Percentiles rank a stretch among this genome's conserved stretches.
These are phyloP conservation scores for Sechiopsis laciniata DNA, from an alignment of 306 rosid species.

Conservation along the genomic window DNA sequence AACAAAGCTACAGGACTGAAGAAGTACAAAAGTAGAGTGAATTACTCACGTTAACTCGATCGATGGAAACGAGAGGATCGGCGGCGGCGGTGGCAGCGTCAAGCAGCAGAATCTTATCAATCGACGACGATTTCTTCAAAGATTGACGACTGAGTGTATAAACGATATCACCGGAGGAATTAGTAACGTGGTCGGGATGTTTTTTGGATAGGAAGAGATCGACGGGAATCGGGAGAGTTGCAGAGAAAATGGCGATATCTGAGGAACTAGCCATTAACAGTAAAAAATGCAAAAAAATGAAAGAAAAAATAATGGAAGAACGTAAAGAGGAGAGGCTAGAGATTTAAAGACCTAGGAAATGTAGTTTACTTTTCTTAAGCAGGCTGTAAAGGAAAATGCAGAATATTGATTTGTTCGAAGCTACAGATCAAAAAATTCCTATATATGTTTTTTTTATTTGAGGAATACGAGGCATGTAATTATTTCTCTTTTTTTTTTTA, in stretches of 20 bases:
- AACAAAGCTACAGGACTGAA: not conserved
- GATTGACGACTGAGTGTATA: constrained; percentile 45
- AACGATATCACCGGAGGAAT: constrained; percentile 36
- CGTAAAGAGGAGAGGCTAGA: not conserved
- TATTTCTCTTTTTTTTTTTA: no score
- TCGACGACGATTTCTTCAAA: constrained; percentile 28
- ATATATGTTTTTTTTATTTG: no score
- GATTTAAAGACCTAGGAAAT: not conserved
- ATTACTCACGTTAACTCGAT: constrained; percentile 37
- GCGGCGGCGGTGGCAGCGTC: constrained; percentile 34
- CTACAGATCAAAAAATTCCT: no score
- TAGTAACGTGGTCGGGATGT: constrained; percentile 47
- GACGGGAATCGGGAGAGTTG: constrained; percentile 42
- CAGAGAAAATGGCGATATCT: constrained; percentile 19
- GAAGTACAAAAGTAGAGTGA: not conserved
- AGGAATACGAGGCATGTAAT: no score
- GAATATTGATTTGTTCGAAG: not conserved
- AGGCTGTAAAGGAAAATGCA: not conserved
- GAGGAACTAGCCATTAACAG: constrained; percentile 22
- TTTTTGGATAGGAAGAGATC: constrained; percentile 75
- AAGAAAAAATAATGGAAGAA: not conserved
- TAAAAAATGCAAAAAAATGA: not conserved
- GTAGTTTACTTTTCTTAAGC: not conserved
- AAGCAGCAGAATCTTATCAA: constrained; percentile 36
- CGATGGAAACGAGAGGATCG: constrained; percentile 47